Evolutionary conservation across 805 yeast genomes (phyloP), one percentile per base, ranked within the genome.

Genomic region (Saccharomycopsis malanga): DNA sequence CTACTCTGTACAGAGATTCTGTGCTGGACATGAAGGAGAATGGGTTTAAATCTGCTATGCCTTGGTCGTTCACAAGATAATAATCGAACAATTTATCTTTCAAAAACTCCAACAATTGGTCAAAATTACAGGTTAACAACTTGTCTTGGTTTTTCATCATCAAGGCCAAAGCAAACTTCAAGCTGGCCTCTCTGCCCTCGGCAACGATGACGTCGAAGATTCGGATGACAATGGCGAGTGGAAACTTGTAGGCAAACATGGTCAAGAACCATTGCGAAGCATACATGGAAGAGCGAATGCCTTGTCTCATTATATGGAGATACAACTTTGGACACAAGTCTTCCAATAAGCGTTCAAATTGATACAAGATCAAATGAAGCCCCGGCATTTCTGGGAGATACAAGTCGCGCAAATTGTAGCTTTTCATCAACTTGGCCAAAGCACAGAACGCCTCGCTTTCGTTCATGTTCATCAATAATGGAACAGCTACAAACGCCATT

Each of bases 221-320:
- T 52, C 97, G 72, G 54, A 87, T 67, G 21, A 93, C 97, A 60
- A 91, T 82, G 48, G 80, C 85, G 43, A 89, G 68, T 14, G 98
- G 98, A 62, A 93, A 91, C 61, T 87, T 87, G 69, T 93, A 93
- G 4, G 96, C 95, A 65, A 93, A 93, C 54, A 93, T 74, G 0
- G 98, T 93, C 57, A 93, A 72, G 59, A 93, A 91, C 98, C 98
- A 93, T 64, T 93, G 98, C 1, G 95, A 81, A 0, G 97, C 98
- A 69, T 87, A 93, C 98, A 91, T 91, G 20, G 95, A 83, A 2
- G 96, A 84, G 52, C 82, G 76, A 21, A 93, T 79, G 4, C 97
- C 97, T 63, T 91, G 94, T 53, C 88, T 79, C 23, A 74, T 71
- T 56, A 93, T 68, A 67, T 93, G 98, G 40, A 76, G 74, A 60